Base-by-base conservation (phyloP, 805 yeast species). In the Candida multigemmis region DNA sequence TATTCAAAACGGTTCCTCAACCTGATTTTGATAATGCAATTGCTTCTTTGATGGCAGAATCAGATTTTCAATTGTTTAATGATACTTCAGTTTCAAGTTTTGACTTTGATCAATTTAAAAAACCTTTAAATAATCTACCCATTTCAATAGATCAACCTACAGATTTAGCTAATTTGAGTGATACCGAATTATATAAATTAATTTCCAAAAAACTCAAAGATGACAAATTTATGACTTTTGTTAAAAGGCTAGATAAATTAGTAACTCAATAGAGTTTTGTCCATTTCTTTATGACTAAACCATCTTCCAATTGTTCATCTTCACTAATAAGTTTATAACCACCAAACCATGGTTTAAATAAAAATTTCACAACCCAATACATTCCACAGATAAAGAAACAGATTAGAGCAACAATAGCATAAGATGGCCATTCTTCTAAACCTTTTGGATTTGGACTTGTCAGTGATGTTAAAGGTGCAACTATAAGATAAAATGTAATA, bases 241-340 rank as follows among this genome's bases (percentile, higher is more conserved):
- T 42, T 10, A 24, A 31, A 20, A 22, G 37, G 16, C 28, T 46
- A 14, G 49, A 46, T 22, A 27, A 25, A 13, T 28, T 44, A 9
- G 28, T 42, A 14, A 22, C 26, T 12, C 23, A 25, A 23, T 32
- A 25, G 14, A 46, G 40, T 30, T 66, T 71, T 8, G 47, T 53
- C 86, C 86, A 78, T 35, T 52, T 47, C 35, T 71, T 74, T 1
- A 76, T 57, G 4, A 55, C 56, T 27, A 77, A 47, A 0, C 86
- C 86, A 46, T 78, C 86, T 2, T 63, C 59, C 26, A 71, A 51
- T 13, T 42, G 49, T 4, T 50, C 40, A 3, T 57, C 60, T 25
- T 54, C 63, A 7, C 60, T 57, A 5, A 53, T 50, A 15, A 78
- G 43, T 4, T 47, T 48, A 38, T 78, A 78, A 0, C 54, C 50